Base-by-base conservation (phyloP, 306 rosid genomes). In the Vigna reflexopilosa region DNA sequence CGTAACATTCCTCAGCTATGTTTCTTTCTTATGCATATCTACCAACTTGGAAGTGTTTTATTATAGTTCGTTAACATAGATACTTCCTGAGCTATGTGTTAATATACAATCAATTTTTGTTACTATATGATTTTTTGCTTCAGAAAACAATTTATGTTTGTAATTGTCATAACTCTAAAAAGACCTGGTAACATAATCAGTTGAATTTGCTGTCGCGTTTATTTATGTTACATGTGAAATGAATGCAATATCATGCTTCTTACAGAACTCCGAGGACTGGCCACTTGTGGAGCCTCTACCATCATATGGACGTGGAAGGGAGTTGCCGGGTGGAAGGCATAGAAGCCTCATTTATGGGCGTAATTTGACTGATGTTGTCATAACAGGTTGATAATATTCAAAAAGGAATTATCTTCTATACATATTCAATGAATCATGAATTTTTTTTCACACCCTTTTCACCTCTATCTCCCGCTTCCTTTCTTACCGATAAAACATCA, bases 231-330 rank as follows among this genome's bases (percentile, higher is more conserved):
- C 24, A 8, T 64, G 58, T 38, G 57, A 71, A 52, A 69, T 77
- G 30, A 81, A 77, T 77, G 17, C 69, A 72, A 59, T 81, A 20
- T 76, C 62, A 58, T 73, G 66, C 73, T 61, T 77, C 62, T 80
- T 85, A 28, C 87, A 91, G 97, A 75, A 86, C 80, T 86, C 78
- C 0, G 70, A 84, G 32, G 89, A 87, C 49, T 93, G 98, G 97
- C 97, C 93, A 26, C 55, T 93, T 72, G 76, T 87, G 50, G 93
- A 90, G 34, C 95, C 97, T 12, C 84, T 93, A 15, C 97, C 97
- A 38, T 91, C 98, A 13, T 93, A 93, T 64, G 98, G 98, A 70
- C 93, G 90, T 70, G 98, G 98, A 40, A 90, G 98, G 86, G 98
- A 93, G 81, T 82, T 88, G 77, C 88, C 91, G 1, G 97, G 98